A percentile compares a stretch with the other conserved stretches of the same genome.
phyloP scores from a whole-genome alignment of 768 basidiomycete species.

The Termitomyces sp. region DNA sequence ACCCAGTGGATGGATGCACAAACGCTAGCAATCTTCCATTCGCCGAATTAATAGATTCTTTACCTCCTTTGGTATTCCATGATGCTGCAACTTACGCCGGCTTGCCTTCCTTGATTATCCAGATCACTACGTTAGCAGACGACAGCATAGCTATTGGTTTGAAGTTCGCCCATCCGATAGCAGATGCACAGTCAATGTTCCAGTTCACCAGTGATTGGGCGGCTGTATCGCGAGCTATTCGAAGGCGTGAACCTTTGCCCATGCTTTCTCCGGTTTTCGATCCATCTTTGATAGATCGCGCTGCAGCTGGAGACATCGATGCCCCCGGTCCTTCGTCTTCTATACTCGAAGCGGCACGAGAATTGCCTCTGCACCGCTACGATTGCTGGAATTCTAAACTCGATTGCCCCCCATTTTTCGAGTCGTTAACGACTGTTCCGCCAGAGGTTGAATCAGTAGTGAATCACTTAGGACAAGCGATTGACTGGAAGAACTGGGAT shows the following conservation, averaged over 20 bases:
- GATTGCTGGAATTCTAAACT: conserved; percentile 24
- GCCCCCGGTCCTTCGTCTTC: conserved; percentile 13
- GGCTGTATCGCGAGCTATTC: conserved; percentile 17
- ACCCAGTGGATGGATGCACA: conserved; percentile 12
- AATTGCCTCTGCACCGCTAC: conserved; percentile 22
- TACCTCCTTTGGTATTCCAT: conserved; percentile 19
- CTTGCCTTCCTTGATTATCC: conserved; percentile 26
- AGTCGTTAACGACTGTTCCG: conserved; percentile 14
- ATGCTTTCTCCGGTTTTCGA: conserved; percentile 21
- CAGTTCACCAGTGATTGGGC: conserved; percentile 31
- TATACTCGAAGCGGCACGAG: conserved; percentile 15
- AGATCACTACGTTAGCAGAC: conserved; percentile 25
- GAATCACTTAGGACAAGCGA: conserved; percentile 14
- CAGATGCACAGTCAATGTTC: conserved; percentile 28
- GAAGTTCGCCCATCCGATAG: conserved; percentile 27
- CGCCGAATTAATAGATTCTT: conserved; percentile 14
- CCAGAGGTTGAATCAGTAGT: conserved; percentile 3
- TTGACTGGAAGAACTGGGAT: conserved; percentile 26
- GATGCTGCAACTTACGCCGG: conserved; percentile 15
- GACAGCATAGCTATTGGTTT: conserved; percentile 22
- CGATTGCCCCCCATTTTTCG: conserved; percentile 15
- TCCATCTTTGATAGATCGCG: conserved; percentile 21
- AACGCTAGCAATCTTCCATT: conserved; percentile 6
- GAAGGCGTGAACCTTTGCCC: conserved; percentile 5
- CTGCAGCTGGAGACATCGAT: conserved; percentile 26